Conservation (phyloP, 2,329 filamentous ascomycete genomes). For the Talaromyces pinophilus region DNA sequence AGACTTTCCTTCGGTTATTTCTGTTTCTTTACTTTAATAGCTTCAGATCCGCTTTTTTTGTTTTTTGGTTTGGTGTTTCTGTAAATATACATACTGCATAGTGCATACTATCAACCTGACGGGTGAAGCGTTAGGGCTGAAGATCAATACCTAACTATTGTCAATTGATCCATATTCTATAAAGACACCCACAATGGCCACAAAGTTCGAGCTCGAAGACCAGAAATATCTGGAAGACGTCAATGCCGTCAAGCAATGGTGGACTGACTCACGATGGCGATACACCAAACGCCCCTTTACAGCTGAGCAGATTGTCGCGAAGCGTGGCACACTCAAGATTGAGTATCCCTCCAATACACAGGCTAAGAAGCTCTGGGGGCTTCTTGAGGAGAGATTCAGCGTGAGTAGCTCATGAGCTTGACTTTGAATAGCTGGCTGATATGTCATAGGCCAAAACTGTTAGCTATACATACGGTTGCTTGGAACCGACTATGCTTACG, state of each 20-base stretch:
- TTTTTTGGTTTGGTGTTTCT: neutral
- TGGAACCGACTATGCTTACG: conserved; percentile 97
- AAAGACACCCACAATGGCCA: conserved; percentile 19
- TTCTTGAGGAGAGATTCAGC: conserved; percentile 82
- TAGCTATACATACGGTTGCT: conserved; percentile 93
- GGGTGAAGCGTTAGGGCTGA: conserved; percentile 1
- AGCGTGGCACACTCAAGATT: conserved; percentile 87
- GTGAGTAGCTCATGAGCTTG: conserved; percentile 47
- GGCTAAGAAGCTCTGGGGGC: conserved; percentile 92
- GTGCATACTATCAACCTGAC: neutral
- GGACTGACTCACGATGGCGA: conserved; percentile 87
- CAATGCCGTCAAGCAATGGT: conserved; percentile 88
- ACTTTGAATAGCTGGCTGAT: neutral
- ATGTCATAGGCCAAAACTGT: conserved; percentile 72
- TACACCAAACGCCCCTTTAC: conserved; percentile 91
- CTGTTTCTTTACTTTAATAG: conserved; percentile 15
- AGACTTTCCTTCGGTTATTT: conserved; percentile 17
- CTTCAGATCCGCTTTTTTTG: conserved; percentile 4
- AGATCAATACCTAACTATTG: neutral
- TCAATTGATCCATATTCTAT: neutral
- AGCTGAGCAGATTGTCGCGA: conserved; percentile 93
- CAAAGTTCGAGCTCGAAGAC: conserved; percentile 63
- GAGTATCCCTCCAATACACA: conserved; percentile 87
- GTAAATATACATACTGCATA: neutral
- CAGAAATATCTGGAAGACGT: conserved; percentile 79